A percentile compares a stretch with the other conserved stretches of the same genome.
phyloP scores from a whole-genome alignment of 306 rosid genomes.

The Sophora flavescens region DNA sequence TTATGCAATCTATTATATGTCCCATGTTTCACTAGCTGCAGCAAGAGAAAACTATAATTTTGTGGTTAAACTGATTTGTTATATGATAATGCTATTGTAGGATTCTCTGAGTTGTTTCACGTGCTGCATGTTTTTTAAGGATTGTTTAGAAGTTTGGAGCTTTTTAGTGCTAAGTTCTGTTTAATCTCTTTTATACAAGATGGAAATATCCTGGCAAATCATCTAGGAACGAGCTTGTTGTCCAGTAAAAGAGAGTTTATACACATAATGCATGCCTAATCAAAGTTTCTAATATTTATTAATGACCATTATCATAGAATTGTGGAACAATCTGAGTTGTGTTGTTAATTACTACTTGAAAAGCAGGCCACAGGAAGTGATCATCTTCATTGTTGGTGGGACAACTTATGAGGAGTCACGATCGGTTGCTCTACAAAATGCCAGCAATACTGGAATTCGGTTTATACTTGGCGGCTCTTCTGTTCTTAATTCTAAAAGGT shows the following conservation, averaged over 20 bases:
- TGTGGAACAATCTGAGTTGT: constrained; percentile 34
- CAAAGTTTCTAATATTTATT: constrained; percentile 10
- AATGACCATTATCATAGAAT: constrained; percentile 25
- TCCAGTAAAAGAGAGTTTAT: constrained; percentile 11
- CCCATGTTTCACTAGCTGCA: neutral
- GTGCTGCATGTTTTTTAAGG: neutral
- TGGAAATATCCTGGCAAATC: constrained; percentile 1
- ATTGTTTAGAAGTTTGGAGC: constrained; percentile 5
- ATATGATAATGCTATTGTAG: constrained; percentile 8
- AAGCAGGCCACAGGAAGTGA: constrained; percentile 90
- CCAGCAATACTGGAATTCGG: constrained; percentile 78
- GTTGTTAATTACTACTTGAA: constrained; percentile 45
- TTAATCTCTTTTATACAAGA: constrained; percentile 20
- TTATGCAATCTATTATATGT: neutral
- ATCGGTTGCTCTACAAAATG: constrained; percentile 84
- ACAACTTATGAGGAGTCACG: constrained; percentile 96
- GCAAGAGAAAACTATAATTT: constrained; percentile 16
- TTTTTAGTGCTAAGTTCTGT: constrained; percentile 1
- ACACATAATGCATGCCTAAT: neutral
- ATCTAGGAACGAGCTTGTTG: constrained; percentile 25
- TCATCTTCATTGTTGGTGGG: constrained; percentile 94
- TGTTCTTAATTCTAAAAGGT: constrained; percentile 93
- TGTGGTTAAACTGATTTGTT: neutral
- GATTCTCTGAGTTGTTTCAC: constrained; percentile 19
- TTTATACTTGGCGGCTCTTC: constrained; percentile 91